A percentile compares a stretch with the other conserved stretches of the same genome.
These are phyloP conservation scores for Funneliformis mosseae DNA, from an alignment of 192 early-diverging fungal species.

Conservation along the genomic window DNA sequence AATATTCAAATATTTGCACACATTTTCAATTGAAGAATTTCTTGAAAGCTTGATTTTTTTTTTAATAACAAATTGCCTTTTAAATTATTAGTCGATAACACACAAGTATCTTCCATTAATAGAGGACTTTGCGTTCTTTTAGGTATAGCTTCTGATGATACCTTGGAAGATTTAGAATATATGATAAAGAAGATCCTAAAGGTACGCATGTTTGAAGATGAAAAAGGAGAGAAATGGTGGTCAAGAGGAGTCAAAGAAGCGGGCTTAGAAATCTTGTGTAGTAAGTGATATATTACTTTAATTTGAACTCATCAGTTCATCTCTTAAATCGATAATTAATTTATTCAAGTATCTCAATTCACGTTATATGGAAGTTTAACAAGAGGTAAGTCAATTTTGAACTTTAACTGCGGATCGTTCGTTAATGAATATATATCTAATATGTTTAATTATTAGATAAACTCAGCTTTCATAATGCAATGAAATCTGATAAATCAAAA, in stretches of 20 bases:
- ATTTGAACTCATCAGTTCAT: not conserved
- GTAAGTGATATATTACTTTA: slow-evolving; percentile 41
- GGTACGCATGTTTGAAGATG: slow-evolving; percentile 78
- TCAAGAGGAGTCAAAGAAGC: slow-evolving; percentile 75
- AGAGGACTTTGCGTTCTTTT: slow-evolving; percentile 78
- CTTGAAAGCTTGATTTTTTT: no score
- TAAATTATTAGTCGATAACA: slow-evolving; percentile 60
- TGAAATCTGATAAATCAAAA: slow-evolving; percentile 69
- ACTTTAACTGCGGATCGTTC: not conserved
- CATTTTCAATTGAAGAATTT: not conserved
- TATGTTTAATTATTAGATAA: no score
- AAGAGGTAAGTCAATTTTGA: slow-evolving; percentile 60
- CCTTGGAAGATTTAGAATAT: slow-evolving; percentile 77
- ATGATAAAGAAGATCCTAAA: slow-evolving; percentile 83
- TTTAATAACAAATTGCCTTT: not conserved
- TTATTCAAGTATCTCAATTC: slow-evolving; percentile 82
- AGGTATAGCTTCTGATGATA: slow-evolving; percentile 71
- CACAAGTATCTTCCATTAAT: slow-evolving; percentile 77
- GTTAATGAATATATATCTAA: no score
- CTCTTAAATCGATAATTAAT: not conserved
- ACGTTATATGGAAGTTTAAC: slow-evolving; percentile 82
- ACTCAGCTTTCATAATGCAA: slow-evolving; percentile 91
- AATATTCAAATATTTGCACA: not conserved
- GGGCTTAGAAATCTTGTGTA: slow-evolving; percentile 76
- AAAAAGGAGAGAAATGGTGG: slow-evolving; percentile 68